These are phyloP conservation scores for Linnemannia hyalina DNA, from an alignment of 192 early-diverging fungal species.

Conservation along the genomic window DNA sequence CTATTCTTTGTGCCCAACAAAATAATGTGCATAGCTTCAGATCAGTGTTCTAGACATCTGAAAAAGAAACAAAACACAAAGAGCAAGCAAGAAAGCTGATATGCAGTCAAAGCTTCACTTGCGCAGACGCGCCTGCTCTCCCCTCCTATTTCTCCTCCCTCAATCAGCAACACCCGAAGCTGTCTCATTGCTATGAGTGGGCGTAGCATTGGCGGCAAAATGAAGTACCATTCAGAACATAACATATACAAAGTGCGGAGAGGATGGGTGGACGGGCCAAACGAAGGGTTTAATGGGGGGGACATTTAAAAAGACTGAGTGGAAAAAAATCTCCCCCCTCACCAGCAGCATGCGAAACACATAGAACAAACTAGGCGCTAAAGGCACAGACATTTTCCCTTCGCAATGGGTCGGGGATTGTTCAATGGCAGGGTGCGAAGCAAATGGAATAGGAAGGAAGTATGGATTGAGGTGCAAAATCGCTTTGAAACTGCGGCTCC, in stretches of 20 bases:
- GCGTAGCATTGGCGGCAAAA: not conserved
- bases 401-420: not conserved
- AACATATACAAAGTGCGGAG: not conserved
- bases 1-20: not conserved
- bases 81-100: not conserved
- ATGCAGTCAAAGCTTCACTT: not conserved
- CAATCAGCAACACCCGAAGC: not conserved
- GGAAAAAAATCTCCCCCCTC: not conserved
- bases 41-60: not conserved
- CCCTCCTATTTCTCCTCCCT: not conserved
- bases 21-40: too few relatives aligned
- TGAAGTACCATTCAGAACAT: not conserved
- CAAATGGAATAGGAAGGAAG: not conserved
- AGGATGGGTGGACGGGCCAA: not conserved
- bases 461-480: too few relatives aligned
- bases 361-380: not conserved
- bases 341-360: not conserved
- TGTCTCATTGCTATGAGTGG: too few relatives aligned
- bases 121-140: not conserved
- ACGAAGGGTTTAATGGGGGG: not conserved
- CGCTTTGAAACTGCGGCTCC: too few relatives aligned
- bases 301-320: not conserved
- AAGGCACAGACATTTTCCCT: not conserved
- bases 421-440: constrained; percentile 4
- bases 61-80: not conserved